These are phyloP conservation scores for Malbranchea cinnamomea DNA, from an alignment of 2,329 filamentous ascomycete genomes.

Conservation along the genomic window DNA sequence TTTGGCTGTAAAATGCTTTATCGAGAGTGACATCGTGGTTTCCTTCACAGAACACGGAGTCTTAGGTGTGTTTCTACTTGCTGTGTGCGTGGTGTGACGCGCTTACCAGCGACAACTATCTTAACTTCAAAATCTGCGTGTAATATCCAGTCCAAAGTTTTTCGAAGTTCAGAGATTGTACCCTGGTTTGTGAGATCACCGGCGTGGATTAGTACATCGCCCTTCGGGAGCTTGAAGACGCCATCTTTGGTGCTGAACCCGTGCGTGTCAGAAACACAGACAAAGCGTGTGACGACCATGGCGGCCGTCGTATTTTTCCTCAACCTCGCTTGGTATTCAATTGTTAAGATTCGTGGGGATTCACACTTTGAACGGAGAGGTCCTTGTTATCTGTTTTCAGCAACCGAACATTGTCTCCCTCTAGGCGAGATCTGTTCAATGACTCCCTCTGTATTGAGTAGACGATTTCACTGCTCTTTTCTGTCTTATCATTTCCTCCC, in stretches of 20 bases:
- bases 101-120: slow-evolving; percentile 42
- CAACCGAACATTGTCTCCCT: too few relatives aligned
- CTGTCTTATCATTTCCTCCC: too few relatives aligned
- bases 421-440: too few relatives aligned
- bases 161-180: slow-evolving; percentile 35
- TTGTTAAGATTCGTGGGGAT: too few relatives aligned
- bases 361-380: too few relatives aligned
- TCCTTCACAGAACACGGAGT: too few relatives aligned
- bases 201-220: slow-evolving; percentile 45
- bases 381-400: too few relatives aligned
- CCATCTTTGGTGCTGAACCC: slow-evolving; percentile 34
- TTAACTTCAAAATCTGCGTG: slow-evolving; percentile 39
- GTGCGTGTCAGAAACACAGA: slow-evolving; percentile 46
- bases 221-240: slow-evolving; percentile 37
- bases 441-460: too few relatives aligned
- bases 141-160: slow-evolving; percentile 38
- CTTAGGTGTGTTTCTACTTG: not conserved
- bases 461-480: too few relatives aligned
- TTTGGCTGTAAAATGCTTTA: slow-evolving; percentile 29
- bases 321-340: too few relatives aligned
- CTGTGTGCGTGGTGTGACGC: not conserved
- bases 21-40: slow-evolving; percentile 46
- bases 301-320: too few relatives aligned
- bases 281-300: slow-evolving; percentile 33
- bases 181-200: slow-evolving; percentile 45